phyloP scores from a whole-genome alignment of 2,329 filamentous ascomycete species.

The Aspergillus sergii region DNA sequence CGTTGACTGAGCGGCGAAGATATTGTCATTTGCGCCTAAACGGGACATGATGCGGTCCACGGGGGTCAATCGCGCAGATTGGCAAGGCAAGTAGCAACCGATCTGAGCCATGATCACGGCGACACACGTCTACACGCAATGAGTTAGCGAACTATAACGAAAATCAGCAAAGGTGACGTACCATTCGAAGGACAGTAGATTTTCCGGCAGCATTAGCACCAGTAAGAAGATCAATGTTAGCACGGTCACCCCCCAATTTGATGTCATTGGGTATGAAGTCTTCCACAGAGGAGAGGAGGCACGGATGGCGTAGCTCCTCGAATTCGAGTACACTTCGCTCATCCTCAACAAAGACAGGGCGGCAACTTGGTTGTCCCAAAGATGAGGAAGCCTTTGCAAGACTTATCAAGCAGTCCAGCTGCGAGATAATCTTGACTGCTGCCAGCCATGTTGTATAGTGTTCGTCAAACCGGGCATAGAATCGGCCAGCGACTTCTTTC shows the following conservation, averaged over 20 bases:
- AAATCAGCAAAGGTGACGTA: conserved; percentile 46
- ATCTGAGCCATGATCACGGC: conserved; percentile 98
- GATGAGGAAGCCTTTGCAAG: conserved; percentile 84
- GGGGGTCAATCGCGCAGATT: conserved; percentile 80
- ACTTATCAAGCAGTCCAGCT: conserved; percentile 93
- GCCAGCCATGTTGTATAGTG: conserved; percentile 84
- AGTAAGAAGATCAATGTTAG: conserved; percentile 89
- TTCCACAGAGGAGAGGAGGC: conserved; percentile 83
- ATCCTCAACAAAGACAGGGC: conserved; percentile 82
- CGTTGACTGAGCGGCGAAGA: conserved; percentile 95
- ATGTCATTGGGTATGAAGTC: conserved; percentile 98
- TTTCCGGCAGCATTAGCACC: conserved; percentile 97
- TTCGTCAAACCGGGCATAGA: conserved; percentile 85
- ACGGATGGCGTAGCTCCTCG: conserved; percentile 88
- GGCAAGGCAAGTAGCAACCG: conserved; percentile 86
- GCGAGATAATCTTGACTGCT: conserved; percentile 85
- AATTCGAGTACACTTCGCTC: conserved; percentile 90
- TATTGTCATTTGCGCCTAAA: conserved; percentile 96
- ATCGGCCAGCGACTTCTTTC: conserved; percentile 79
- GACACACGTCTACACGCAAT: conserved; percentile 71
- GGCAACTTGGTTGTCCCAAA: conserved; percentile 83
- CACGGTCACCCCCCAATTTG: conserved; percentile 74
- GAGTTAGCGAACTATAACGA: conserved; percentile 16
- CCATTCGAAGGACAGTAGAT: conserved; percentile 93
- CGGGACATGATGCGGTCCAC: conserved; percentile 98